phyloP scores from a whole-genome alignment of 306 rosid species.

The Cicer arietinum region DNA sequence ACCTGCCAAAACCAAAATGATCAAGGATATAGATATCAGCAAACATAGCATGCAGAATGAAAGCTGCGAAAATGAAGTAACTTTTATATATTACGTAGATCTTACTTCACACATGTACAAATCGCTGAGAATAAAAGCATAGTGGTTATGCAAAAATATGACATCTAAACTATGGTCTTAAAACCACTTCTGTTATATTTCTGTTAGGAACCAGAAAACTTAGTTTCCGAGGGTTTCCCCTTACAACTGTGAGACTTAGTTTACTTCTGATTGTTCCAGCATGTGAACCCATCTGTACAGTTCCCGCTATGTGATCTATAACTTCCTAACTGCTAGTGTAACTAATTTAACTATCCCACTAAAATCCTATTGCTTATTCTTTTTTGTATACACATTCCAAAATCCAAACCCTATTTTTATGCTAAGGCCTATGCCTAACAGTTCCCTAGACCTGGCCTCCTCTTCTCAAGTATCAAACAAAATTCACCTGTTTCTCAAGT shows the following conservation, averaged over 20 bases:
- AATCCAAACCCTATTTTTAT: not conserved
- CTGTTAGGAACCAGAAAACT: constrained; percentile 10
- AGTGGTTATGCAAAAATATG: constrained; percentile 29
- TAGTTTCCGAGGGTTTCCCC: not conserved
- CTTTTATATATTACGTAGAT: constrained; percentile 10
- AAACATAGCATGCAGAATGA: constrained; percentile 9
- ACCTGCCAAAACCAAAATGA: constrained; percentile 65
- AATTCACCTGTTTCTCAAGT: constrained; percentile 88
- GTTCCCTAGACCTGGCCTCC: not conserved
- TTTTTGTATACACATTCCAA: constrained; percentile 20
- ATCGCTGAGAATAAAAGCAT: not conserved
- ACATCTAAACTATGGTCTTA: constrained; percentile 29
- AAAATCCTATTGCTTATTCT: constrained; percentile 1
- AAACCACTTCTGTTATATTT: constrained; percentile 16
- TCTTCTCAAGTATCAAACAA: constrained; percentile 15
- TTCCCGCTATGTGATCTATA: not conserved
- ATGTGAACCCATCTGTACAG: not conserved
- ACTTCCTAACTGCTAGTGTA: not conserved
- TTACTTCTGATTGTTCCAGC: constrained; percentile 18
- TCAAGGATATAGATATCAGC: constrained; percentile 34
- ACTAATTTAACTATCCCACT: not conserved
- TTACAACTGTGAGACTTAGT: constrained; percentile 2
- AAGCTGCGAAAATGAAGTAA: not conserved
- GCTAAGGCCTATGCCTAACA: constrained; percentile 16
- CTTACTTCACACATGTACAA: constrained; percentile 6